These are phyloP conservation scores for Sarocladium kiliense DNA, from an alignment of 2,329 filamentous ascomycete species.

Conservation along the genomic window DNA sequence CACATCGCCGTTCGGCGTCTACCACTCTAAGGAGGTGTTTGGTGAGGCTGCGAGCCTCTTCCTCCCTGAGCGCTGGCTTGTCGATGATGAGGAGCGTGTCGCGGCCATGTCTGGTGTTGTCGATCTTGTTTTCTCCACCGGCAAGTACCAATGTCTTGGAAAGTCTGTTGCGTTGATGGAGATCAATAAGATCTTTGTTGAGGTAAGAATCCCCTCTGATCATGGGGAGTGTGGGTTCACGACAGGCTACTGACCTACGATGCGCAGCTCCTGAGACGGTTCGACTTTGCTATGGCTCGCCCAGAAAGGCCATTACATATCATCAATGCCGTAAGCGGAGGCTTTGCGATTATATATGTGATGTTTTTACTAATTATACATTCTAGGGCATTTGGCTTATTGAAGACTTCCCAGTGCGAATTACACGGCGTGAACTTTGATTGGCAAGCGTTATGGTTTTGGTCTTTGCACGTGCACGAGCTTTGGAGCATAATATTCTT, in stretches of 20 bases:
- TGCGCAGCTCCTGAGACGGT: conserved; percentile 13
- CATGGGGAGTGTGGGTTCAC: no score
- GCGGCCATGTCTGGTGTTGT: conserved; percentile 30
- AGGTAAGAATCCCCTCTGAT: conserved; percentile 26
- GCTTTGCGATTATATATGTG: neutral
- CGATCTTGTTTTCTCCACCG: conserved; percentile 39
- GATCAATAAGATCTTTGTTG: conserved; percentile 36
- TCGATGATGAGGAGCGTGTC: conserved; percentile 26
- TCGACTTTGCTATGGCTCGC: conserved; percentile 14
- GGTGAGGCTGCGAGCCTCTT: conserved; percentile 37
- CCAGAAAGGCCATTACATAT: conserved; percentile 13
- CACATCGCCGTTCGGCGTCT: conserved; percentile 34
- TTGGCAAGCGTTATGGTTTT: no score
- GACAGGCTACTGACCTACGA: neutral
- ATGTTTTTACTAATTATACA: neutral
- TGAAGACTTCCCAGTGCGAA: conserved; percentile 14
- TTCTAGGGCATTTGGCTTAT: conserved; percentile 16
- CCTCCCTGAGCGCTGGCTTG: conserved; percentile 45
- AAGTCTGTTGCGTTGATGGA: conserved; percentile 37
- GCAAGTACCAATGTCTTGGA: conserved; percentile 40
- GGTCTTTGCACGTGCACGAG: neutral
- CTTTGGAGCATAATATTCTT: neutral
- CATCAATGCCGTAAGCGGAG: conserved; percentile 13
- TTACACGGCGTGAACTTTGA: conserved; percentile 11
- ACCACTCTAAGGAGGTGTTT: conserved; percentile 29